These are phyloP conservation scores for Nyctanthes arbortristis DNA, from an alignment of 257 asterid genomes.

Conservation along the genomic window DNA sequence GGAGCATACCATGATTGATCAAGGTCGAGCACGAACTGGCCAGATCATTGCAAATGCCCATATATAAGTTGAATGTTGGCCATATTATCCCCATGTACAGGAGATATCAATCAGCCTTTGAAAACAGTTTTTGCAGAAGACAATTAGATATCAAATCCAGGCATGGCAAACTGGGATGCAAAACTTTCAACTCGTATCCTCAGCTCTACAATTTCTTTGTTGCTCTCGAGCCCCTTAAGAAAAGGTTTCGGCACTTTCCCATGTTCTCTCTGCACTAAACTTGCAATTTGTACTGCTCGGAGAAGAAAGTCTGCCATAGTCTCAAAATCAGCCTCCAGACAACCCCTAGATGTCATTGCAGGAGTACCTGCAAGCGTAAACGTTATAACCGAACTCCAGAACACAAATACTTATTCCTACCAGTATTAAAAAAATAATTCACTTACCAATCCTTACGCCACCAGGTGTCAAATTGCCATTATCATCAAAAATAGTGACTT, in stretches of 20 bases:
- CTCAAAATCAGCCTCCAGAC: constrained; percentile 84
- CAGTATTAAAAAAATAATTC: not conserved
- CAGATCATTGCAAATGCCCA: constrained; percentile 1
- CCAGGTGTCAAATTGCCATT: constrained; percentile 82
- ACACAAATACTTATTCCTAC: not conserved
- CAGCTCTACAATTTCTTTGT: constrained; percentile 66
- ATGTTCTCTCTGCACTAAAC: constrained; percentile 71
- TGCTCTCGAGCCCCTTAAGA: constrained; percentile 66
- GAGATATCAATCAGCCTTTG: not conserved
- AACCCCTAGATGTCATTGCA: constrained; percentile 98
- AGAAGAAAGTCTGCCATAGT: constrained; percentile 77
- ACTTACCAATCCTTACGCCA: constrained; percentile 88
- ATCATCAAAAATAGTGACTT: constrained; percentile 76
- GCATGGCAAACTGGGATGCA: constrained; percentile 86
- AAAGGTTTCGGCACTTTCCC: constrained; percentile 63
- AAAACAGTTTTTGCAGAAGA: not conserved
- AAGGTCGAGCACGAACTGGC: not conserved
- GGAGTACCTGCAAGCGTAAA: constrained; percentile 67
- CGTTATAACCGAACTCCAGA: constrained; percentile 2
- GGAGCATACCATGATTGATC: constrained; percentile 13
- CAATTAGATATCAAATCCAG: constrained; percentile 70
- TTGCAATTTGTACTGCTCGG: constrained; percentile 75
- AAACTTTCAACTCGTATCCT: constrained; percentile 69
- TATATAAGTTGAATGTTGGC: constrained; percentile 3
- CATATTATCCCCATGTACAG: constrained; percentile 17